Conservation (phyloP, 768 basidiomycete species). For the Termitomyces heimii region DNA sequence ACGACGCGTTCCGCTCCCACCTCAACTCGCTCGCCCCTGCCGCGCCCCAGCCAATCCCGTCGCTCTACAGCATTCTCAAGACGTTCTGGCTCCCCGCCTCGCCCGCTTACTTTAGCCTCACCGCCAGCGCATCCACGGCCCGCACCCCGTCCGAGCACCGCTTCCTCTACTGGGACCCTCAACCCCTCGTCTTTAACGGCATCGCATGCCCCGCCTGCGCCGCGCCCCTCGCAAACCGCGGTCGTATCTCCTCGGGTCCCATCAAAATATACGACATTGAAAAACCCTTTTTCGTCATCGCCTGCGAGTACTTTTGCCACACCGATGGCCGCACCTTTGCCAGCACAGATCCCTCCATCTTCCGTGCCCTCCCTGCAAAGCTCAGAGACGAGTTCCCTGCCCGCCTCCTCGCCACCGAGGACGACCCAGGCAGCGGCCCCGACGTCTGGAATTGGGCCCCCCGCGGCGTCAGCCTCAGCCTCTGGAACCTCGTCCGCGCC, state of each 20-base stretch:
- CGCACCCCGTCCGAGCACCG: conserved; percentile 69
- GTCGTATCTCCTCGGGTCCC: conserved; percentile 69
- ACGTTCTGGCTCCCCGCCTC: conserved; percentile 84
- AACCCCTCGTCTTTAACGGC: conserved; percentile 77
- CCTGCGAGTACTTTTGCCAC: conserved; percentile 73
- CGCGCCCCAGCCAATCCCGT: conserved; percentile 49
- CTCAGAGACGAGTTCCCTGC: conserved; percentile 75
- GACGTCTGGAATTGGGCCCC: conserved; percentile 77
- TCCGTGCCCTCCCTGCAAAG: conserved; percentile 60
- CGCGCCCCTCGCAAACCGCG: conserved; percentile 54
- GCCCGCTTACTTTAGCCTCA: conserved; percentile 70
- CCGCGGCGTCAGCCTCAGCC: conserved; percentile 59
- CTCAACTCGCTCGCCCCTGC: conserved; percentile 57
- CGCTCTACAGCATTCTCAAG: conserved; percentile 70
- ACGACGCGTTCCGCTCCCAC: conserved; percentile 77
- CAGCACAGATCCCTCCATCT: conserved; percentile 66
- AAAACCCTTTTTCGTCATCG: conserved; percentile 78
- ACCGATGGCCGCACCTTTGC: conserved; percentile 62
- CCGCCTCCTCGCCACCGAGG: conserved; percentile 47
- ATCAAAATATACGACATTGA: conserved; percentile 77
- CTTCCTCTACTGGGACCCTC: conserved; percentile 87
- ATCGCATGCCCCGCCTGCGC: conserved; percentile 68
- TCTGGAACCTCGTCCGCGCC: conserved; percentile 72
- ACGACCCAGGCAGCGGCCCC: conserved; percentile 50
- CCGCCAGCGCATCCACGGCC: conserved; percentile 62